Evolutionary conservation across 2,329 filamentous ascomycete species (phyloP), one percentile per base, ranked within the genome.

Genomic region (Volutella citrinella): DNA sequence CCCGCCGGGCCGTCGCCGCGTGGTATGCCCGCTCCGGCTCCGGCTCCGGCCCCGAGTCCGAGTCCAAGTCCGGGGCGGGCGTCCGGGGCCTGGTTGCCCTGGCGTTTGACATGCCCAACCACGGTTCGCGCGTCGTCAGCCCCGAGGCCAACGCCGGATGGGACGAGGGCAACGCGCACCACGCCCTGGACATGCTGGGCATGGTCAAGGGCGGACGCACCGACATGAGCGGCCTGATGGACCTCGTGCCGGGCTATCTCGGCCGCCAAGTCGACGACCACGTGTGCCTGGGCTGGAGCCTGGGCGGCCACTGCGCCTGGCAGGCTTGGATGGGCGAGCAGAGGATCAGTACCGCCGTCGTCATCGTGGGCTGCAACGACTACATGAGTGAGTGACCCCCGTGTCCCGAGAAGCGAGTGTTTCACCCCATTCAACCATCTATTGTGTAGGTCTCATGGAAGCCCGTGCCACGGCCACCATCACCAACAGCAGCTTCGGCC

Each of bases 171-270:
- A 95, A 96, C 56, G 68, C 74, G 21, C 76, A 72, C 7, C 93
- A 97, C 65, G 91, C 89, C 1, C 80, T 87, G 56, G 93, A 98
- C 60, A 95, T 98, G 89, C 89, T 93, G 57, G 80, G 78, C 19
- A 78, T 80, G 42, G 83, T 90, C 40, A 76, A 78, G 61, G 74
- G 77, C 32, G 91, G 86, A 1, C 83, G 84, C 11, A 63, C 68
- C n/a, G 91, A 97, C 59, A 81, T 83, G 20, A 78, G 74, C 12
- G 70, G 82, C 9, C 65, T 97, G 42, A 82, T 97, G 46, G 83
- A 89, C 49, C 76, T 88, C 36, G 67, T 95, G 3, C 78, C 78
- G n/a, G 80, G 80, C 1, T 94, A 90, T 55, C 64, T 93, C 15
- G 46, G 54, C 12, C 59, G 65, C 22, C 51, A 49, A 24, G 66